phyloP scores from a whole-genome alignment of 306 rosid species.

The Trichosanthes truncata region DNA sequence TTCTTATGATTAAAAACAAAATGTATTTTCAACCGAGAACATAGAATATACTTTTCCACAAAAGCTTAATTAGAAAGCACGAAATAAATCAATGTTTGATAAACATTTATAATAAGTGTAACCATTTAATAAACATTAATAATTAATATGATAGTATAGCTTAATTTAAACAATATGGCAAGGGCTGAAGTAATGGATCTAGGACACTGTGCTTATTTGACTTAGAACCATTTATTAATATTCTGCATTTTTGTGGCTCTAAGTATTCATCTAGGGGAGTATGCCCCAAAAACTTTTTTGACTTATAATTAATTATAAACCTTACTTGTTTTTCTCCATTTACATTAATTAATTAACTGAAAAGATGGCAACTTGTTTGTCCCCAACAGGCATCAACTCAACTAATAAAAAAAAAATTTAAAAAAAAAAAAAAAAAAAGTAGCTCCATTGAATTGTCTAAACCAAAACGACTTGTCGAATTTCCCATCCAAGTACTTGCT shows the following conservation, averaged over 20 bases:
- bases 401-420: not conserved
- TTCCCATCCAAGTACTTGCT: not conserved
- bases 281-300: not conserved
- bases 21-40: too few relatives aligned
- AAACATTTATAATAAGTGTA: not conserved
- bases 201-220: not conserved
- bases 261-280: not conserved
- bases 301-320: not conserved
- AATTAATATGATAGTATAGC: not conserved
- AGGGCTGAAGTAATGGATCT: not conserved
- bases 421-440: too few relatives aligned
- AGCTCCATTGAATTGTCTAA: not conserved
- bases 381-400: not conserved
- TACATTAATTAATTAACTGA: not conserved
- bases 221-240: not conserved
- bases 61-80: not conserved
- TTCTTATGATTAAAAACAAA: too few relatives aligned
- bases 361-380: not conserved
- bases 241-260: conserved; percentile 2
- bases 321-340: not conserved
- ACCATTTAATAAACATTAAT: not conserved
- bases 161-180: not conserved
- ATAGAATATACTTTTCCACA: not conserved
- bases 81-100: not conserved
- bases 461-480: not conserved